Percentiles rank a stretch among this genome's conserved stretches.
These are phyloP conservation scores for Medicago ruthenica DNA, from an alignment of 306 rosid species.

Conservation along the genomic window DNA sequence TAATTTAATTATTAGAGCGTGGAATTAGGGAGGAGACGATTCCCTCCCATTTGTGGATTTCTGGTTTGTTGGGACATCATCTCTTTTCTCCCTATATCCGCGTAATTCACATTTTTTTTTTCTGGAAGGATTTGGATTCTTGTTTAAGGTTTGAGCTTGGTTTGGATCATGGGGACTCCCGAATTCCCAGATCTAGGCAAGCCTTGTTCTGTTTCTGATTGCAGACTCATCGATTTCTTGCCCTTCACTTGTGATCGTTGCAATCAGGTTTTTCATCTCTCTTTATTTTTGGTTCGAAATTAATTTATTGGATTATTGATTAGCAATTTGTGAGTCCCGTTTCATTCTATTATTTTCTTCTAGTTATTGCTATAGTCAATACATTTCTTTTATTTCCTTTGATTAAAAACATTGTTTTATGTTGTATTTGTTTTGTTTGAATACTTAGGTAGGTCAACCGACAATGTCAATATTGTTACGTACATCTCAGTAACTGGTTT, in stretches of 20 bases:
- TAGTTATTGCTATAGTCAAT: too few relatives aligned
- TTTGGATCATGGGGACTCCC: conserved; percentile 80
- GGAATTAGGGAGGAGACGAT: background rate
- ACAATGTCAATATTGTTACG: too few relatives aligned
- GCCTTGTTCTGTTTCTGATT: conserved; percentile 75
- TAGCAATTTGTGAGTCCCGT: background rate
- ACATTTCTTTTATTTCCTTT: too few relatives aligned
- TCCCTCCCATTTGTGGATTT: conserved; percentile 14
- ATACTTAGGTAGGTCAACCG: too few relatives aligned
- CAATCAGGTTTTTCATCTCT: conserved; percentile 49
- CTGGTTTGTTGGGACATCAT: background rate
- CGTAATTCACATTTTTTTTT: conserved; percentile 8
- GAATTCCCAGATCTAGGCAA: conserved; percentile 91
- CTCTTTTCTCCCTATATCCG: conserved; percentile 11
- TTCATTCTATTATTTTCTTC: background rate
- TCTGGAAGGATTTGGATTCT: background rate
- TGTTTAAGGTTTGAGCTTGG: background rate
- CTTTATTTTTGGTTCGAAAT: too few relatives aligned
- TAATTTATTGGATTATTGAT: background rate
- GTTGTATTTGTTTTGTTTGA: background rate
- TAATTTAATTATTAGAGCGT: background rate
- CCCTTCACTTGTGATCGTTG: conserved; percentile 97
- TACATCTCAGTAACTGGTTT: too few relatives aligned
- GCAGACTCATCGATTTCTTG: conserved; percentile 84
- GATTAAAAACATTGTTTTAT: background rate